Conservation (phyloP, 2,329 filamentous ascomycete genomes). For the Aspergillus sp. region DNA sequence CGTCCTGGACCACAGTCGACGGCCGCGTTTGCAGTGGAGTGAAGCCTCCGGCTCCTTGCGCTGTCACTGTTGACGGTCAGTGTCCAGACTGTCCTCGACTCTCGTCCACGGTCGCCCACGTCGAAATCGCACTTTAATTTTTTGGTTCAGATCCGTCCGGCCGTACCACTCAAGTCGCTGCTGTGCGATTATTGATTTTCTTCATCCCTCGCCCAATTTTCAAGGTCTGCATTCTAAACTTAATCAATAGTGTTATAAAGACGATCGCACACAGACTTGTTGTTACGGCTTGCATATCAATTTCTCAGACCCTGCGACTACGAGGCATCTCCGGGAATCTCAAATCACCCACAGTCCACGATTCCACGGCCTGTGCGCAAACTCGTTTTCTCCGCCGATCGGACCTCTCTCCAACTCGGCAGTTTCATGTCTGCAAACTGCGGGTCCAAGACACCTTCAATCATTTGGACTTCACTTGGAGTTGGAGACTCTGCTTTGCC, state of each 20-base stretch:
- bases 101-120: conserved; percentile 2
- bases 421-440: neutral
- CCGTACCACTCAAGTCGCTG: neutral
- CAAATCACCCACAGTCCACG: neutral
- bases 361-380: neutral
- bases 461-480: neutral
- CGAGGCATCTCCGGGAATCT: neutral
- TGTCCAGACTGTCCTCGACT: no score
- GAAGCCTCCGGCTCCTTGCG: no score
- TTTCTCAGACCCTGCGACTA: neutral
- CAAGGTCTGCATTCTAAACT: no score
- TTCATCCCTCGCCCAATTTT: no score
- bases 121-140: neutral
- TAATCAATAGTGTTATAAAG: no score
- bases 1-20: no score
- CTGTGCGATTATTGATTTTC: no score
- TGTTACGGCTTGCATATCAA: neutral
- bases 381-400: conserved; percentile 19
- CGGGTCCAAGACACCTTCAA: conserved; percentile 9
- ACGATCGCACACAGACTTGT: neutral
- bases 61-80: no score
- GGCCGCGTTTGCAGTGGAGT: no score
- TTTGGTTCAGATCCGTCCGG: conserved; percentile 1
- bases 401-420: conserved; percentile 14
- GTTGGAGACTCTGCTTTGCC: neutral